Conservation (phyloP, 306 rosid species). For the Leucaena leucocephala region DNA sequence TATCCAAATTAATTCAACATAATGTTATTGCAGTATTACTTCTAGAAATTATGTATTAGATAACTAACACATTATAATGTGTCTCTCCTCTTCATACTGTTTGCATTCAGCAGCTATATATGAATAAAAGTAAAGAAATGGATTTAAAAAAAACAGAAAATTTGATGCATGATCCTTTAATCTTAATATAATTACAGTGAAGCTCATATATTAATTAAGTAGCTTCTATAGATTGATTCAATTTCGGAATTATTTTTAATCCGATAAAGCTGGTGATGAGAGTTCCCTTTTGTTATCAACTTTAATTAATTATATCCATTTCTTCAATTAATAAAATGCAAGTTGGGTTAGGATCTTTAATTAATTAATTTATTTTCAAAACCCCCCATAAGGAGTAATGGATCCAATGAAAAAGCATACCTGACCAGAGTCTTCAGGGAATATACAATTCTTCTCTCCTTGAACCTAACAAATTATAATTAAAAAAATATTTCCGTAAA, state of each 20-base stretch:
- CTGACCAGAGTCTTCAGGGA: constrained; percentile 98
- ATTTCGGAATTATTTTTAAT: constrained; percentile 12
- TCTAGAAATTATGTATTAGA: too few relatives aligned
- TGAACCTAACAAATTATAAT: constrained; percentile 56
- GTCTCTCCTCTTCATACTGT: too few relatives aligned
- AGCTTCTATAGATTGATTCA: not conserved
- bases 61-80: too few relatives aligned
- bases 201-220: not conserved
- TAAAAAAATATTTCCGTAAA: constrained; percentile 12
- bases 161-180: constrained; percentile 4
- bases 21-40: too few relatives aligned
- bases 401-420: constrained; percentile 65
- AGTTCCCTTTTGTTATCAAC: constrained; percentile 28
- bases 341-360: constrained; percentile 8
- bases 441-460: constrained; percentile 84
- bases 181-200: constrained; percentile 7
- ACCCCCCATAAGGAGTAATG: constrained; percentile 4
- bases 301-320: constrained; percentile 5
- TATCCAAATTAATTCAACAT: too few relatives aligned
- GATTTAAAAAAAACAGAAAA: not conserved
- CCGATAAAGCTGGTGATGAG: constrained; percentile 36
- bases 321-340: not conserved
- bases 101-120: too few relatives aligned
- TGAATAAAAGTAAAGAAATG: too few relatives aligned
- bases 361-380: not conserved